These are phyloP conservation scores for Helenozyma baotianmanensis DNA, from an alignment of 805 yeast genomes.

Conservation along the genomic window DNA sequence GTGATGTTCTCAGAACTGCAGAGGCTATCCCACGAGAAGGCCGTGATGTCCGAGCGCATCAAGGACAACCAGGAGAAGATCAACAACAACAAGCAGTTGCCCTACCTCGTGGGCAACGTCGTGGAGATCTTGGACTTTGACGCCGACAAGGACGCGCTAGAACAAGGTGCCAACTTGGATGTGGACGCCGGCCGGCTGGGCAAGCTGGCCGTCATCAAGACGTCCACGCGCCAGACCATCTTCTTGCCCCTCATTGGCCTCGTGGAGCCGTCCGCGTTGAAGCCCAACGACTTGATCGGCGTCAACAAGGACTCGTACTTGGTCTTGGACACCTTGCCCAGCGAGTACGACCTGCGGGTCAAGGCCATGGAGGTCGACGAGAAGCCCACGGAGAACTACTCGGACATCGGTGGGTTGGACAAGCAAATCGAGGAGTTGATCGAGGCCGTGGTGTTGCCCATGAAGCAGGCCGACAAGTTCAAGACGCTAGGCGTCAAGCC, in stretches of 20 bases:
- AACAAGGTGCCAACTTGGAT: slow-evolving; percentile 94
- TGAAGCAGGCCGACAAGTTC: slow-evolving; percentile 20
- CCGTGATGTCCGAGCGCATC: slow-evolving; percentile 87
- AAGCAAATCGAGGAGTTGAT: slow-evolving; percentile 20
- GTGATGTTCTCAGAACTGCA: slow-evolving; percentile 90
- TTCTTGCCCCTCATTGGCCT: slow-evolving; percentile 93
- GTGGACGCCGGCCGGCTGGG: slow-evolving; percentile 87
- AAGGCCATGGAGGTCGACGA: slow-evolving; percentile 99
- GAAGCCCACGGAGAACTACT: slow-evolving; percentile 94
- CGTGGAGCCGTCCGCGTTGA: slow-evolving; percentile 85
- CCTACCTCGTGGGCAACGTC: slow-evolving; percentile 93
- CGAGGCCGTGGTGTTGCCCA: slow-evolving; percentile 20
- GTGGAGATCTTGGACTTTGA: slow-evolving; percentile 89
- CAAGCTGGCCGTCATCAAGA: slow-evolving; percentile 96
- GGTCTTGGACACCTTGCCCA: slow-evolving; percentile 89
- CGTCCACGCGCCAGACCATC: slow-evolving; percentile 96
- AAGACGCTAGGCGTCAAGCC: slow-evolving; percentile 18
- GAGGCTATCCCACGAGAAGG: slow-evolving; percentile 86
- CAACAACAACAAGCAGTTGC: slow-evolving; percentile 90
- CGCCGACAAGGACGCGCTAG: slow-evolving; percentile 74
- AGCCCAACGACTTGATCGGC: slow-evolving; percentile 97
- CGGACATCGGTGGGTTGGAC: slow-evolving; percentile 97
- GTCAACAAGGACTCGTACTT: slow-evolving; percentile 95
- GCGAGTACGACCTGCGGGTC: slow-evolving; percentile 95
- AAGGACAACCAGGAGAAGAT: slow-evolving; percentile 95